Base-by-base conservation (phyloP, 305 asterid species). In the Fraxinus sp. region DNA sequence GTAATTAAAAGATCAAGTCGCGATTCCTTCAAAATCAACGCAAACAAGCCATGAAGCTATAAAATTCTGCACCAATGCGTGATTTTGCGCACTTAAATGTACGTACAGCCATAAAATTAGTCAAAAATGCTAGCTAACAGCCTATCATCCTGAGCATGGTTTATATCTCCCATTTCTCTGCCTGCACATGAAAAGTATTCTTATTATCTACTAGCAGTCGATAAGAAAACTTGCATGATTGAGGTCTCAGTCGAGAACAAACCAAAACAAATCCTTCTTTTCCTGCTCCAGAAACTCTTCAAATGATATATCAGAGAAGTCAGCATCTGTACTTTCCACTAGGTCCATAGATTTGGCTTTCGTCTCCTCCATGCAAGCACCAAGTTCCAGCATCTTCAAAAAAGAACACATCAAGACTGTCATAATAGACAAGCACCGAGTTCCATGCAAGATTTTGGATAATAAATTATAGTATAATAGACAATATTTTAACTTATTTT, bases 191-290 rank as follows among this genome's bases (percentile, higher is more conserved):
- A 0, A 6, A 18, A 73, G n/a, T 55, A 8, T 10, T 14, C 16
- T 84, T 72, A 87, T 84, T 6, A n/a, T 37, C 72, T 36, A 33
- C 11, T 68, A 80, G 24, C 71, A 73, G 59, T 22, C 30, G 39
- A 59, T 30, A 43, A 43, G 77, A 82, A 75, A 72, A 71, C 7
- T 30, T 43, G 52, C 52, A 43, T 71, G 5, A 46, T 78, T 77
- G 39, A 85, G 72, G 81, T 76, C 13, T 18, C 39, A 68, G 83
- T 62, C 1, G 30, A 64, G 80, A 43, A 88, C 91, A 14, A 82
- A 95, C 98, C 98, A 93, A 84, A 93, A 95, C 3, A 62, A 83
- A 72, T 93, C 97, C 87, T 93, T 95, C 91, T 95, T 95, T 79
- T 95, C 98, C 79, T 86, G 94, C 13, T 90, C 98, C 79, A 95